Percentiles rank a stretch among this genome's conserved stretches.
Evolutionary conservation across 2,329 filamentous ascomycete species (phyloP).

Genomic region (Aaosphaeria arxii): DNA sequence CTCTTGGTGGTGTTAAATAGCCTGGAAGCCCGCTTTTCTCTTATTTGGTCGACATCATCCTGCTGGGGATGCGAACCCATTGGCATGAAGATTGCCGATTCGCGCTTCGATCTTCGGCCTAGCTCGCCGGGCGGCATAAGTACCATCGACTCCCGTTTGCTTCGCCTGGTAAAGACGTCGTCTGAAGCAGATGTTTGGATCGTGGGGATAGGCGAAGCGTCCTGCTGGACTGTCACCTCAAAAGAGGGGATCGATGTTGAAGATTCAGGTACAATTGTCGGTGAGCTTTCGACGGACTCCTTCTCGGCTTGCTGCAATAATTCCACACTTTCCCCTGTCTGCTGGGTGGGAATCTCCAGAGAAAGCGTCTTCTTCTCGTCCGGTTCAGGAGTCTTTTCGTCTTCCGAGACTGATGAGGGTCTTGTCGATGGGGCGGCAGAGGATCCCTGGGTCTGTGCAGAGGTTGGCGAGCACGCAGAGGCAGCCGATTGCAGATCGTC

Average conservation of each 20-base stretch:
- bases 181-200: constrained; percentile 5
- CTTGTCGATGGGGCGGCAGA: constrained; percentile 36
- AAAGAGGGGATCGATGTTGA: constrained; percentile 21
- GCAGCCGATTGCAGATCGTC: constrained; percentile 34
- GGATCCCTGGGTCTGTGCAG: constrained; percentile 37
- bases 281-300: constrained; percentile 32
- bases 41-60: constrained; percentile 15
- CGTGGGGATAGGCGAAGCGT: constrained; percentile 6
- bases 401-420: constrained; percentile 39
- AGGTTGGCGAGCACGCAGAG: constrained; percentile 36
- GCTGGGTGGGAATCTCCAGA: constrained; percentile 3
- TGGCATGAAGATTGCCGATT: constrained; percentile 30
- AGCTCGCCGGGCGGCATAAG: constrained; percentile 17
- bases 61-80: constrained; percentile 12
- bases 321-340: constrained; percentile 5
- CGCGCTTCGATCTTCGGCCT: constrained; percentile 24
- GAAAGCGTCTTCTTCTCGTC: constrained; percentile 8
- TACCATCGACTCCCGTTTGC: constrained; percentile 14
- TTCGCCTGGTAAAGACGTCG: constrained; percentile 3
- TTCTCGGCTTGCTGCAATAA: constrained; percentile 19
- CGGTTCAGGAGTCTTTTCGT: constrained; percentile 23
- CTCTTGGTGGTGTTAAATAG: constrained; percentile 18
- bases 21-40: constrained; percentile 27
- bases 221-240: constrained; percentile 12
- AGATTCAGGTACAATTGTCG: constrained; percentile 32